Evolutionary conservation across 116 monocot species (phyloP), one percentile per base, ranked within the genome.

Genomic region (Iris pallida): DNA sequence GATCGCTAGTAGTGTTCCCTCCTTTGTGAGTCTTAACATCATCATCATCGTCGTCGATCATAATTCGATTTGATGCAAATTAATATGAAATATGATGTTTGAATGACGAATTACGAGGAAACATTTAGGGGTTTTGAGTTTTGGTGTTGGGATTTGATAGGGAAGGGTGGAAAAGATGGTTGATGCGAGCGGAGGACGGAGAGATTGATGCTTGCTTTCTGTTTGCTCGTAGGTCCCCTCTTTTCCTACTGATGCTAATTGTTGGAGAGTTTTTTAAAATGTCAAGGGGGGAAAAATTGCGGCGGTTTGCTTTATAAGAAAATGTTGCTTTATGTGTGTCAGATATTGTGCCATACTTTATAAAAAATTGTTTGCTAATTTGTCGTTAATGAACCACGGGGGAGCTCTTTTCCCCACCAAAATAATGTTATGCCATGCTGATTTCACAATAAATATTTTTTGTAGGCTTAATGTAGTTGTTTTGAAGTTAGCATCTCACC

Each of bases 101-200:
- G 9, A 20, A 20, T 57, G 16, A 8, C 49, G 4, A 16, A 55
- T 15, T 7, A 13, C 13, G 18, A 44, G 16, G 44, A 43, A 67
- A 19, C 7, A 4, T 0, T 67, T 8, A 43, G 42, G n/a, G 10
- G 5, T 55, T 54, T 20, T 75, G 55, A 56, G 61, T 79, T 1
- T 45, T 48, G 20, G n/a, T 65, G 12, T 48, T 68, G 16, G 14
- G 18, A 59, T 53, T 61, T 54, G 45, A 44, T 81, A 80, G 87
- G 87, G 63, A 47, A 67, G 63, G 75, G 63, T 61, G 80, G 83
- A 68, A 72, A 83, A 74, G 80, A 87, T 80, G 80, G 83, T 77
- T 86, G 86, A 86, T 68, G 68, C 80, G 19, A 57, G 71, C 65
- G 62, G 30, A 75, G 66, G 49, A 40, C 48, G 55, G 68, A 68